A percentile compares a stretch with the other conserved stretches of the same genome.
phyloP scores from a whole-genome alignment of 2,329 filamentous ascomycete species.

The Aspergillus aculeatinus region DNA sequence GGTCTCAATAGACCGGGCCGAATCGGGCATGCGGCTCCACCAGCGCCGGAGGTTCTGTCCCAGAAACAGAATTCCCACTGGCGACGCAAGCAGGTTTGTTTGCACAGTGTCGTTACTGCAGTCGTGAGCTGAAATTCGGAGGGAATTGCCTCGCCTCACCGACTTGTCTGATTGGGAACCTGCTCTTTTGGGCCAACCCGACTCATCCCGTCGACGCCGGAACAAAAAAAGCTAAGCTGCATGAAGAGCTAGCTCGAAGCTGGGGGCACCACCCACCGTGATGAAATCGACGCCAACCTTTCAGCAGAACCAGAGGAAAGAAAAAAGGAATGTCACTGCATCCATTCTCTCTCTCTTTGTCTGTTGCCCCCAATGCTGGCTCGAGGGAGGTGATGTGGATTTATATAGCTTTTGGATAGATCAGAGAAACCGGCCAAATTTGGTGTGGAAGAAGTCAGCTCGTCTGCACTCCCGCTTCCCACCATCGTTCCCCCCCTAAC shows the following conservation, averaged over 20 bases:
- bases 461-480: background rate
- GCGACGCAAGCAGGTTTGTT: constrained; percentile 10
- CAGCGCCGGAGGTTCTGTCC: constrained; percentile 13
- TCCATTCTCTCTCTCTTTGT: background rate
- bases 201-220: constrained; percentile 2
- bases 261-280: background rate
- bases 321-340: background rate
- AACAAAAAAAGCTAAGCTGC: background rate
- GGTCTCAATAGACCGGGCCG: constrained; percentile 25
- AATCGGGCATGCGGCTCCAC: constrained; percentile 30
- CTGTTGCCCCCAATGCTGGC: background rate
- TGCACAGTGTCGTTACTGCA: background rate
- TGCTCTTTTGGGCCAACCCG: constrained; percentile 4
- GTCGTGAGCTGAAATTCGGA: background rate
- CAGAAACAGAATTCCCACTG: constrained; percentile 4
- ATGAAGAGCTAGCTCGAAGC: constrained; percentile 2
- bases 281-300: background rate
- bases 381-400: constrained; percentile 3
- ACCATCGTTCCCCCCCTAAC: background rate
- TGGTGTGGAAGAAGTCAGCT: constrained; percentile 4
- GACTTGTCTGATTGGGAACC: constrained; percentile 5
- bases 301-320: background rate
- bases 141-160: constrained; percentile 7
- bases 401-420: constrained; percentile 15
- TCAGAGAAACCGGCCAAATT: constrained; percentile 12